phyloP scores from a whole-genome alignment of 352 stramenopile genomes.

The Albugo candida region DNA sequence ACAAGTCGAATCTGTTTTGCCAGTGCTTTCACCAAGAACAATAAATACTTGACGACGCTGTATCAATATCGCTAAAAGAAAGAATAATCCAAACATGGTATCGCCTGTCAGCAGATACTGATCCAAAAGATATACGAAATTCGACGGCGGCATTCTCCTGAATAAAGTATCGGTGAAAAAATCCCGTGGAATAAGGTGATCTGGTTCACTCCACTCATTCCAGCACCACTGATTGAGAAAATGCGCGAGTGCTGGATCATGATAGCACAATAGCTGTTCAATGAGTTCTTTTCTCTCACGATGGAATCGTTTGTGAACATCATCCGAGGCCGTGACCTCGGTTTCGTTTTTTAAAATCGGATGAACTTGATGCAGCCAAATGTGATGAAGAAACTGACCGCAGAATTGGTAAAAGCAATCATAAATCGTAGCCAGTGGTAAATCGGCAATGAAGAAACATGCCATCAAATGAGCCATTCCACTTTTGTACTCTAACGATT shows the following conservation, averaged over 20 bases:
- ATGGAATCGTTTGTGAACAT: slow-evolving; percentile 7
- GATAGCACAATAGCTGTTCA: slow-evolving; percentile 55
- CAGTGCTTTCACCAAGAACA: neutral
- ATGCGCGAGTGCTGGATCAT: slow-evolving; percentile 42
- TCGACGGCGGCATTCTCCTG: slow-evolving; percentile 26
- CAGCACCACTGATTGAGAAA: slow-evolving; percentile 52
- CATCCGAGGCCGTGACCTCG: slow-evolving; percentile 16
- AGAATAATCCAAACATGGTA: slow-evolving; percentile 45
- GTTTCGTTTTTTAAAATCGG: slow-evolving; percentile 10
- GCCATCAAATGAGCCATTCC: slow-evolving; percentile 61
- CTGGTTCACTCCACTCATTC: slow-evolving; percentile 40
- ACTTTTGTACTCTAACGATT: slow-evolving; percentile 44
- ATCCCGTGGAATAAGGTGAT: slow-evolving; percentile 23
- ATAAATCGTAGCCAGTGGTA: slow-evolving; percentile 59
- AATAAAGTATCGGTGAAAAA: slow-evolving; percentile 54
- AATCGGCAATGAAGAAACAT: slow-evolving; percentile 46
- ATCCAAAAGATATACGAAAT: slow-evolving; percentile 59
- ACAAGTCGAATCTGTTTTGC: too few relatives aligned
- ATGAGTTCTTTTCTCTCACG: slow-evolving; percentile 38
- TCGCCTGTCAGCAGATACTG: slow-evolving; percentile 56
- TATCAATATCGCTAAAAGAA: slow-evolving; percentile 39
- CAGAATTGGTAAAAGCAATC: slow-evolving; percentile 78
- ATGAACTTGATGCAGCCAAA: slow-evolving; percentile 1
- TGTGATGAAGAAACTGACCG: slow-evolving; percentile 23
- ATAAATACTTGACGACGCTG: slow-evolving; percentile 20